phyloP scores from a whole-genome alignment of 352 stramenopile species.

The Lagenidium giganteum region DNA sequence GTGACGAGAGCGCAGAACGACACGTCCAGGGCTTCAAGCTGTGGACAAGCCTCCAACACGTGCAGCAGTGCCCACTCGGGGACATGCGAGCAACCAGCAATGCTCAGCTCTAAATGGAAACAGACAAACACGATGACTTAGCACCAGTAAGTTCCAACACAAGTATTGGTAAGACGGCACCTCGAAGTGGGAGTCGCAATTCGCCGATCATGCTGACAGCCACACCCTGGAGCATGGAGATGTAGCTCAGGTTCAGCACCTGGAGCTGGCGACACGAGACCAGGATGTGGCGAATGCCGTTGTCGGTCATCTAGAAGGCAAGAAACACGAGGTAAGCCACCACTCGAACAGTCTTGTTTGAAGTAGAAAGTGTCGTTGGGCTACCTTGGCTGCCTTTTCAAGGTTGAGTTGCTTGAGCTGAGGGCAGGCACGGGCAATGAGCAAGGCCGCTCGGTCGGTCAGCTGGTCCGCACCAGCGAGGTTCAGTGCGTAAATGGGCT shows the following conservation, averaged over 20 bases:
- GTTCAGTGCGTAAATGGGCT: constrained; percentile 26
- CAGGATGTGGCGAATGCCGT: constrained; percentile 45
- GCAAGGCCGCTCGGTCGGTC: constrained; percentile 32
- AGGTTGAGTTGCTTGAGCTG: constrained; percentile 41
- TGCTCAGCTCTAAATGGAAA: constrained; percentile 29
- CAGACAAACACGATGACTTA: neutral
- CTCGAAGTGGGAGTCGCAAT: constrained; percentile 40
- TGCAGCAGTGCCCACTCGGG: constrained; percentile 77
- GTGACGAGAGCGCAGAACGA: constrained; percentile 77
- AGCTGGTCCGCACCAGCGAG: constrained; percentile 56
- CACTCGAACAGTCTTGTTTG: neutral
- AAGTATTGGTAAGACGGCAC: no score
- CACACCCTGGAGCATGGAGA: constrained; percentile 39
- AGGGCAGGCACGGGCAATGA: constrained; percentile 25
- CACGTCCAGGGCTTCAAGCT: constrained; percentile 66
- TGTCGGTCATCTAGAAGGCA: constrained; percentile 44
- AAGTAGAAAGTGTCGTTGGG: no score
- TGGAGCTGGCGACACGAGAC: constrained; percentile 40
- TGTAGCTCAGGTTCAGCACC: constrained; percentile 46
- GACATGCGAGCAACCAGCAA: constrained; percentile 76
- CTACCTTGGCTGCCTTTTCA: constrained; percentile 32
- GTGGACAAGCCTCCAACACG: constrained; percentile 67
- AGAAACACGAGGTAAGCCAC: neutral
- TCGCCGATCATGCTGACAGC: constrained; percentile 57
- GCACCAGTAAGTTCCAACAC: no score